A percentile compares a stretch with the other conserved stretches of the same genome.
phyloP scores from a whole-genome alignment of 1,284 basidiomycete genomes.

The Ganoderma multipileum region DNA sequence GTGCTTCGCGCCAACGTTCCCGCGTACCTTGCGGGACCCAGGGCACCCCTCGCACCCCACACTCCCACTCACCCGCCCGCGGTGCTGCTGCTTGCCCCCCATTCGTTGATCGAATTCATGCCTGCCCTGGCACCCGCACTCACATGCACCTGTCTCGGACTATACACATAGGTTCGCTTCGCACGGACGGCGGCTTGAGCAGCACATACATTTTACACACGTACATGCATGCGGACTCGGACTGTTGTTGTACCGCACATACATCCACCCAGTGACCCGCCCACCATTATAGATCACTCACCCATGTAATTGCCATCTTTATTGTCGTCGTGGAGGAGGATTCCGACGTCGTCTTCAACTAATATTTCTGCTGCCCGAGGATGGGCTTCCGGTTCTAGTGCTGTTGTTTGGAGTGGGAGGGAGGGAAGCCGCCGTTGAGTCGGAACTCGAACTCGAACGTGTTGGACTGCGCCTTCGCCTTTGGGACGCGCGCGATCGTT shows the following conservation, averaged over 20 bases:
- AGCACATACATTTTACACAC: not conserved
- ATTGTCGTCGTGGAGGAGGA: not conserved
- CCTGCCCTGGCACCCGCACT: not conserved
- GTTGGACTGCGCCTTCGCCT: not conserved
- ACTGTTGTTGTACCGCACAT: constrained; percentile 2
- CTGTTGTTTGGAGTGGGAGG: not conserved
- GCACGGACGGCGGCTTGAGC: constrained; percentile 2
- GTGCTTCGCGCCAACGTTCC: not conserved
- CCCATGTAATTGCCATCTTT: not conserved
- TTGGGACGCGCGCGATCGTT: not conserved
- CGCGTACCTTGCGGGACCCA: constrained; percentile 2
- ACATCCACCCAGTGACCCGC: not conserved
- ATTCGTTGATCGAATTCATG: constrained; percentile 9
- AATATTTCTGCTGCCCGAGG: not conserved
- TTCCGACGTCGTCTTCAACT: not conserved
- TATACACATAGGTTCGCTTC: not conserved
- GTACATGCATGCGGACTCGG: constrained; percentile 1
- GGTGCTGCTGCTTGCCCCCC: not conserved
- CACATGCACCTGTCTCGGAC: not conserved
- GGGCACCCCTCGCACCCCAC: not conserved
- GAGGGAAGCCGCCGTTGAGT: not conserved
- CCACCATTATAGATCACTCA: not conserved
- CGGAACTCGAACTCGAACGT: not conserved
- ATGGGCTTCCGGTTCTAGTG: not conserved
- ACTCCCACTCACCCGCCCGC: not conserved